A percentile compares a stretch with the other conserved stretches of the same genome.
phyloP scores from a whole-genome alignment of 2,329 filamentous ascomycete species.

The Trichoderma harzianum region DNA sequence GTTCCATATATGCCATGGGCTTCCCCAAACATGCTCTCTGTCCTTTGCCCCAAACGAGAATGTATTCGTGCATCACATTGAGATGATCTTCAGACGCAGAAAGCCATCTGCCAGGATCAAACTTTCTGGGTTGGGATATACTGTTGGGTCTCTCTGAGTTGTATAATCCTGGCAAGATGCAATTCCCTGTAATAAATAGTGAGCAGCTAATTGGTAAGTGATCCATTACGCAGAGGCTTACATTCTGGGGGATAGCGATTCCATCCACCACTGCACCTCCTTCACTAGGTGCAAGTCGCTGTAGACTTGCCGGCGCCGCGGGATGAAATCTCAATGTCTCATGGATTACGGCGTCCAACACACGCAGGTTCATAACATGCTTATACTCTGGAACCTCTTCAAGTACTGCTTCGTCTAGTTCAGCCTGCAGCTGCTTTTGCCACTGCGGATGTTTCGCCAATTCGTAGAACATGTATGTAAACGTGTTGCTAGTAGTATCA shows the following conservation, averaged over 20 bases:
- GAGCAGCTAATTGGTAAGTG: background rate
- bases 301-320: background rate
- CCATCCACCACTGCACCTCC: background rate
- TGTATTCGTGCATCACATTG: background rate
- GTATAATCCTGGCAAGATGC: background rate
- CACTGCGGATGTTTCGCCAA: background rate
- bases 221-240: background rate
- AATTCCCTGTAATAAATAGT: background rate
- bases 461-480: constrained; percentile 3
- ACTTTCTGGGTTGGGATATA: background rate
- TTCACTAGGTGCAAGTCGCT: background rate
- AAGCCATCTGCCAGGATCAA: background rate
- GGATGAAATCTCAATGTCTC: background rate
- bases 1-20: background rate
- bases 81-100: background rate
- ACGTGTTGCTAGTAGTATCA: background rate
- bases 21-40: background rate
- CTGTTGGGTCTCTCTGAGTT: background rate
- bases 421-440: background rate
- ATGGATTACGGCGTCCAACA: background rate
- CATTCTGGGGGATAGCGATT: background rate
- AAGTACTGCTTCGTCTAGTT: background rate
- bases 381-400: background rate
- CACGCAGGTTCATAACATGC: background rate
- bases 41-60: background rate